These are phyloP conservation scores for Nicotiana sylvestris DNA, from an alignment of 257 asterid genomes.

Conservation along the genomic window DNA sequence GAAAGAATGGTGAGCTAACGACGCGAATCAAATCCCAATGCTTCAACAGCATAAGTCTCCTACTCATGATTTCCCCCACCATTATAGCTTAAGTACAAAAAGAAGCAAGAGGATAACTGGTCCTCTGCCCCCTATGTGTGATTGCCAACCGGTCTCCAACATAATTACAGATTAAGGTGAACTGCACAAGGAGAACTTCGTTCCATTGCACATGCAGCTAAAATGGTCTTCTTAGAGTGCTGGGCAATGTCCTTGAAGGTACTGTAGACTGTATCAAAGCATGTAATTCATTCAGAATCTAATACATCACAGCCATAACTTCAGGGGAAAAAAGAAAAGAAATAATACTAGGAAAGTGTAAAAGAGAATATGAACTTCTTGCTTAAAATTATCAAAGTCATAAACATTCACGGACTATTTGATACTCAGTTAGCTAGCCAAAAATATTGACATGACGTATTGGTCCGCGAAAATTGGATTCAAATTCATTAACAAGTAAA, in stretches of 20 bases:
- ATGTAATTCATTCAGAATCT: conserved; percentile 6
- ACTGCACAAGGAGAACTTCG: conserved; percentile 28
- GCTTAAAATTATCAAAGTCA: neutral
- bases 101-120: conserved; percentile 35
- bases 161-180: conserved; percentile 29
- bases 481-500: neutral
- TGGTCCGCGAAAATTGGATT: neutral
- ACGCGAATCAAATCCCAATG: conserved; percentile 16
- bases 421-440: neutral
- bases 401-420: neutral
- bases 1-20: conserved; percentile 25
- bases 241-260: conserved; percentile 56
- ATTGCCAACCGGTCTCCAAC: conserved; percentile 15
- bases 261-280: conserved; percentile 42
- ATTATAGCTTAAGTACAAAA: conserved; percentile 33
- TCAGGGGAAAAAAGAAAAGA: neutral
- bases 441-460: neutral
- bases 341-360: neutral
- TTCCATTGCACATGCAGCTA: conserved; percentile 39
- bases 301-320: neutral
- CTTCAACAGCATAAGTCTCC: conserved; percentile 15
- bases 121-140: neutral
- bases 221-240: conserved; percentile 54
- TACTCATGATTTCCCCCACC: conserved; percentile 28
- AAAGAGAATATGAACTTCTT: neutral